Base-by-base conservation (phyloP, 768 basidiomycete species). In the Lactarius sanguifluus region DNA sequence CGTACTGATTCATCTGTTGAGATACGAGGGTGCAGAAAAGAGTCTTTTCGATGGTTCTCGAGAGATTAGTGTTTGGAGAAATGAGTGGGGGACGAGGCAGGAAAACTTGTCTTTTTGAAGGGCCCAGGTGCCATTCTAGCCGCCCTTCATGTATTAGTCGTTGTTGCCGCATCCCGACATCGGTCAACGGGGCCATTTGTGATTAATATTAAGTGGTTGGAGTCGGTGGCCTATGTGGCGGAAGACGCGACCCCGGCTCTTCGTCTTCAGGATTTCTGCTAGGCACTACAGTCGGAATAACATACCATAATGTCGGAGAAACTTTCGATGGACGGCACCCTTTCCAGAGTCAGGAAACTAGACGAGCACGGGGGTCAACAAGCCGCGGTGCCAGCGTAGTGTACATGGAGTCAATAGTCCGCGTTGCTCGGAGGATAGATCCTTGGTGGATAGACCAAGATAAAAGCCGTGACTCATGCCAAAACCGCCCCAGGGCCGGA, bases 201-300 rank as follows among this genome's bases (percentile, higher is more conserved):
- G 23, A 25, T 16, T 8, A 2, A 12, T 34, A 10, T 61, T 13
- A 23, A 36, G 28, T 52, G 38, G 25, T 47, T 20, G 28, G 23
- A 20, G 18, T 43, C 34, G 65, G 61, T 66, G 65, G 56, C 55
- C 36, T 12, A 34, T 34, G 55, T 56, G 55, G 55, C 47, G 38
- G 34, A 0, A 38, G 9, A 47, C 55, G 28, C 41, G 5, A 30
- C 30, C 30, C 59, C 59, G 41, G 59, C 41, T 40, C 59, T 13
- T 20, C 6, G 18, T 56, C 43, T 34, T 23, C n/a, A 43, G 40
- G n/a, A 32, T 47, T 32, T 32, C 34, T 10, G 57, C 16, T 32
- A 34, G 9, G 18, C 50, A 20, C 57, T 25, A 7, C 18, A 18
- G 3, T 56, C 55, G 28, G 55, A 20, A 32, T 18, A 18, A 56